Evolutionary conservation across 306 rosid species (phyloP), one percentile per base, ranked within the genome.

Genomic region (Malus sieversii): DNA sequence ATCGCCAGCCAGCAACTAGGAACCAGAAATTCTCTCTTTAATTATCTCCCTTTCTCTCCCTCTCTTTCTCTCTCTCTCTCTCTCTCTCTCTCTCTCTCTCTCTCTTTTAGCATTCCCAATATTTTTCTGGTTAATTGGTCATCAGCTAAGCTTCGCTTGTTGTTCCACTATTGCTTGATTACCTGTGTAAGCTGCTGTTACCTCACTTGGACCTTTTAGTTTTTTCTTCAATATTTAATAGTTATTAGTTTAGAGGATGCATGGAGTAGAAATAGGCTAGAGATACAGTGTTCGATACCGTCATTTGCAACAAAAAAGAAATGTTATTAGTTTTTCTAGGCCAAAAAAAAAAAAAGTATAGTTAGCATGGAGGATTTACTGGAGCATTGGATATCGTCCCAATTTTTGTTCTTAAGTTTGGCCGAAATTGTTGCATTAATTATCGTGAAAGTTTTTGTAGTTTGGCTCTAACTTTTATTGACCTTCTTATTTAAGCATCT

Each of bases 111-210:
- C 42, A 38, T 38, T 38, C 10, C 10, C 42, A 38, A 38, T 38
- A 38, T 38, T 38, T 7, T 38, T 38, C 42, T 38, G 42, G 42
- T 38, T 38, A 38, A 38, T 38, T 38, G 10, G 10, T 38, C 42
- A 38, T 45, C n/a, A 58, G 59, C 75, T 45, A 78, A 57, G 79
- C 75, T 76, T 38, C 9, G 42, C 42, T 7, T 38, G 42, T 38
- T 61, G 35, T 35, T 62, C 59, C 27, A 62, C 68, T 52, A 12
- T 6, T 27, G 19, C 53, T 33, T 22, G 48, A 3, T 40, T 53
- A 20, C 73, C 44, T 52, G 20, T 25, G 66, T 74, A 70, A 80
- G 82, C 74, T 51, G 63, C 45, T 71, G 74, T 70, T 30, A 38
- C 42, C 42, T 38, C 42, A 38, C 42, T 8, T 15, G 38, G 30